These are phyloP conservation scores for Tinospora cordifolia DNA, from an alignment of 164 flowering plant species.

Conservation along the genomic window DNA sequence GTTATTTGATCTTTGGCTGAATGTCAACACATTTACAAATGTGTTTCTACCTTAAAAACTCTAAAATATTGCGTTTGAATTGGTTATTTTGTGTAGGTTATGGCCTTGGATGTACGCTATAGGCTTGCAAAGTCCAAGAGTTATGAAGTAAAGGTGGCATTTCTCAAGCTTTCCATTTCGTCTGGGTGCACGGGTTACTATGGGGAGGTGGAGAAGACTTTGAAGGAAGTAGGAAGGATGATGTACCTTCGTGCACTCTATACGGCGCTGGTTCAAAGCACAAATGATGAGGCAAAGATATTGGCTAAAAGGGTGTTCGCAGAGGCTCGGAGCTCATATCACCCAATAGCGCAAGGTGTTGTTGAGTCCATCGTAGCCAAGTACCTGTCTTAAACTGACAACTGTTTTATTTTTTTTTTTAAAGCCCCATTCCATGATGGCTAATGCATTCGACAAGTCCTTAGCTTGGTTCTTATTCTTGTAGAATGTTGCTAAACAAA, in stretches of 20 bases:
- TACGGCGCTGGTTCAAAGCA: slow-evolving; percentile 59
- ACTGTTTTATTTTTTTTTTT: too few relatives aligned
- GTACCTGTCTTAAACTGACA: too few relatives aligned
- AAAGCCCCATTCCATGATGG: too few relatives aligned
- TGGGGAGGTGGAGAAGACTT: slow-evolving; percentile 68
- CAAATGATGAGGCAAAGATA: slow-evolving; percentile 48
- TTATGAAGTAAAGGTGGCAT: slow-evolving; percentile 54
- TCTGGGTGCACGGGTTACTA: slow-evolving; percentile 60
- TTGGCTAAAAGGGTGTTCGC: slow-evolving; percentile 45
- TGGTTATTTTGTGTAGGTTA: slow-evolving; percentile 30
- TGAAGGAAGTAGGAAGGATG: slow-evolving; percentile 96
- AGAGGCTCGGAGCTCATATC: slow-evolving; percentile 66
- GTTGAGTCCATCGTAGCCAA: slow-evolving; percentile 81
- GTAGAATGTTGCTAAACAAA: too few relatives aligned
- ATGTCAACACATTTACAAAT: too few relatives aligned
- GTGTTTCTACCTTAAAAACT: too few relatives aligned
- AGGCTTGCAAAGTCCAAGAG: slow-evolving; percentile 15
- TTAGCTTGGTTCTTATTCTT: too few relatives aligned
- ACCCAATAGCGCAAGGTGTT: slow-evolving; percentile 90
- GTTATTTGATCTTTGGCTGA: too few relatives aligned
- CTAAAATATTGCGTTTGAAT: too few relatives aligned
- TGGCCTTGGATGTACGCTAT: slow-evolving; percentile 57
- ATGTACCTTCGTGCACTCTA: slow-evolving; percentile 84
- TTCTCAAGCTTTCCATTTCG: slow-evolving; percentile 66
- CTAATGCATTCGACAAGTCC: too few relatives aligned